Evolutionary conservation across 768 basidiomycete genomes (phyloP).

Genomic region (Boletus sp.): DNA sequence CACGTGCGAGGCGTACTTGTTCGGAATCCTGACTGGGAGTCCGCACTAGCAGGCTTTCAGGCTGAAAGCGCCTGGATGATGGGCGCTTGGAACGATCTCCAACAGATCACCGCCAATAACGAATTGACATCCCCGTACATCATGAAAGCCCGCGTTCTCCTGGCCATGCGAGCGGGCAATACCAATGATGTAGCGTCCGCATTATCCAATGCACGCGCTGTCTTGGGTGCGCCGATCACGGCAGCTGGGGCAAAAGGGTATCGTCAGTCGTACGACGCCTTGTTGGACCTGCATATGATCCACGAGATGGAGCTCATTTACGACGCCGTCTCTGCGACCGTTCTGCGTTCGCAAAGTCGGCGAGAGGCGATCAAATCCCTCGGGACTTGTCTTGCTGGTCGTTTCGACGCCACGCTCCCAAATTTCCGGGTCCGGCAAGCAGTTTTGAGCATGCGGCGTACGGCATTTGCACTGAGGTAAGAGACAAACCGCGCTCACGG

Average conservation of each 20-base stretch:
- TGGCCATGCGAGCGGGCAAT: constrained; percentile 70
- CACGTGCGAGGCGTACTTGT: constrained; percentile 91
- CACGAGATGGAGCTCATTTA: constrained; percentile 81
- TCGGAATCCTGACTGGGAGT: constrained; percentile 81
- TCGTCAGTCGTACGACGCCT: constrained; percentile 81
- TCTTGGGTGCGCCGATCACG: constrained; percentile 77
- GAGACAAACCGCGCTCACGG: constrained; percentile 18
- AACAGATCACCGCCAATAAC: constrained; percentile 51
- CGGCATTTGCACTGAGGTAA: constrained; percentile 76
- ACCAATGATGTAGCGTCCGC: constrained; percentile 43
- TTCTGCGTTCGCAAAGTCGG: constrained; percentile 38
- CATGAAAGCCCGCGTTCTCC: constrained; percentile 74
- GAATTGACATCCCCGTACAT: constrained; percentile 57
- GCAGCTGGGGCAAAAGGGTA: constrained; percentile 82
- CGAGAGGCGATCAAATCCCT: constrained; percentile 41
- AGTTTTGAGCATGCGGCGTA: constrained; percentile 84
- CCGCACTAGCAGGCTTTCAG: constrained; percentile 75
- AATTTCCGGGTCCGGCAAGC: constrained; percentile 88
- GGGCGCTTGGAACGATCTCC: constrained; percentile 87
- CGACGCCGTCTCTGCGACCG: constrained; percentile 39
- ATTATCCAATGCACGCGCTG: constrained; percentile 62
- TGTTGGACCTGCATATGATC: constrained; percentile 80
- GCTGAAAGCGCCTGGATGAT: constrained; percentile 96
- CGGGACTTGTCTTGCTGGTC: constrained; percentile 47
- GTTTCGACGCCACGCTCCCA: constrained; percentile 78